Evolutionary conservation across 83 land plant species (phyloP), one percentile per base, ranked within the genome.

Genomic region (Diphasiastrum complanatum): DNA sequence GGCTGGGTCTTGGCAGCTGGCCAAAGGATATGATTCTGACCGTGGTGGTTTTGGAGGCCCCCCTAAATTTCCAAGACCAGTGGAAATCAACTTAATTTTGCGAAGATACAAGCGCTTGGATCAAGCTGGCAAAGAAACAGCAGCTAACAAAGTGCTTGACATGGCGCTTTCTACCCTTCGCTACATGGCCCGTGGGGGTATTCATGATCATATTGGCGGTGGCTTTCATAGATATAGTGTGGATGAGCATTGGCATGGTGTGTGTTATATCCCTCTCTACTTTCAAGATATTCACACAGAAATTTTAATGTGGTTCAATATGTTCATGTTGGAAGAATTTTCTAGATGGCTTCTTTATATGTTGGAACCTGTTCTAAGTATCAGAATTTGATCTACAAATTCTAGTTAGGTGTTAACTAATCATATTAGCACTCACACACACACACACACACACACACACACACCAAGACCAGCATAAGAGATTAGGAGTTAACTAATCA

Each of bases 151-250:
- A 38, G 60, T 30, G 34, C 49, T 82, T 53, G 76, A 81, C 29
- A 95, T 81, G 96, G 89, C 86, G n/a, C 47, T 64, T 24, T 78
- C 78, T 41, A 86, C 67, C 35, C 50, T 95, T 53, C 72, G 79
- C 30, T 85, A 81, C 75, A 95, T 95, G 97, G 89, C 92, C 3
- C 70, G 68, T 47, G 99, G 99, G 22, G 99, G 99, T 24, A 75
- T 95, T 18, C 99, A 95, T 70, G 99, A 95, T 77, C 99, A 95
- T 31, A 27, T 95, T 68, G 99, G 99, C 46, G 99, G 99, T 64
- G 99, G 99, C 12, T 95, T 95, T 68, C 99, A 95, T 71, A 74
- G 99, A 68, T 95, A 95, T 41, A 95, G 99, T 55, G 99, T 95
- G 38, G 99, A 95, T 67, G 99, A 95, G 54, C 77, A 81, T 55